Evolutionary conservation across 2,329 filamentous ascomycete genomes (phyloP).

Genomic region (Pleomassaria siparia): DNA sequence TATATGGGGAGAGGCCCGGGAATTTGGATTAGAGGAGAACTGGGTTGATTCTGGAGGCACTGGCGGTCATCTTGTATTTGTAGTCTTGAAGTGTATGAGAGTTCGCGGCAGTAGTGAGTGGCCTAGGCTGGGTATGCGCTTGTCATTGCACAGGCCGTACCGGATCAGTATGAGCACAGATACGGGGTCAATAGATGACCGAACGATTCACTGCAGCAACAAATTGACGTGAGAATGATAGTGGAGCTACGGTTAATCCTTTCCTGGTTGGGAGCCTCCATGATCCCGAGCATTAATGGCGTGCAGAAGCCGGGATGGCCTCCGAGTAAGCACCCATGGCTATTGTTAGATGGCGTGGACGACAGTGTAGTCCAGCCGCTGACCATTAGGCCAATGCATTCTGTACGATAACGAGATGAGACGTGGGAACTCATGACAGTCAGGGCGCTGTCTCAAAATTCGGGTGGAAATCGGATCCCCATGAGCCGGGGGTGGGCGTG

Average conservation of each 20-base stretch:
- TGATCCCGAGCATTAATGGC: constrained; percentile 38
- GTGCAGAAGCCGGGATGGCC: constrained; percentile 35
- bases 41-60: constrained; percentile 22
- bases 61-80: constrained; percentile 41
- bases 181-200: constrained; percentile 41
- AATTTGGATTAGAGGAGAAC: constrained; percentile 27
- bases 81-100: constrained; percentile 27
- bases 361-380: constrained; percentile 35
- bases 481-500: constrained; percentile 37
- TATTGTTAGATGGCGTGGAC: constrained; percentile 42
- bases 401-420: constrained; percentile 43
- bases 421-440: constrained; percentile 31
- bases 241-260: constrained; percentile 38
- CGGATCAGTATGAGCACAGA: constrained; percentile 42
- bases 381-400: constrained; percentile 37
- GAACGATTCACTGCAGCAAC: constrained; percentile 43
- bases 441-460: constrained; percentile 42
- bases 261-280: constrained; percentile 38
- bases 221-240: constrained; percentile 44
- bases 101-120: constrained; percentile 23
- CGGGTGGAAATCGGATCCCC: constrained; percentile 43
- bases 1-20: constrained; percentile 24
- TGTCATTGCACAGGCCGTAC: constrained; percentile 40
- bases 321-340: constrained; percentile 41
- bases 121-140: constrained; percentile 37